Evolutionary conservation across 2,329 filamentous ascomycete genomes (phyloP).

Genomic region (Venturia effusa): DNA sequence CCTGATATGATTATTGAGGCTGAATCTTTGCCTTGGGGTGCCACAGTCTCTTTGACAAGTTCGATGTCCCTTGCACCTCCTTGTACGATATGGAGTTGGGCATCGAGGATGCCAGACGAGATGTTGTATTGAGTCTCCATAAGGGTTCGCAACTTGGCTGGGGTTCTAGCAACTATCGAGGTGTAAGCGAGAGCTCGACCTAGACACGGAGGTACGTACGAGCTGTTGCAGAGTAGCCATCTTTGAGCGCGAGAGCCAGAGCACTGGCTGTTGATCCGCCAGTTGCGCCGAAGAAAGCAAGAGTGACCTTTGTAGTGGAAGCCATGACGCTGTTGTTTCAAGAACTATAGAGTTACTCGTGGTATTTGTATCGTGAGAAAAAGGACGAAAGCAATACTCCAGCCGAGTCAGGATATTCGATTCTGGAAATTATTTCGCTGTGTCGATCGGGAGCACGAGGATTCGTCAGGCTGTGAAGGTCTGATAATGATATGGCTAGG

Average conservation of each 20-base stretch:
- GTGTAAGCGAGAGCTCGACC: not conserved
- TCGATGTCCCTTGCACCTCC: conserved; percentile 35
- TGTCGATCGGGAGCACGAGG: not conserved
- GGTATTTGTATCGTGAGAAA: not conserved
- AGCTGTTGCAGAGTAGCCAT: conserved; percentile 34
- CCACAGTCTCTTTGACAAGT: conserved; percentile 29
- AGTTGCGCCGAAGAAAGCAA: conserved; percentile 43
- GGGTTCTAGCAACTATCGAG: conserved; percentile 33
- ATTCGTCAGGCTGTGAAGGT: not conserved
- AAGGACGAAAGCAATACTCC: not conserved
- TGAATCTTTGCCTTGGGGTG: conserved; percentile 15
- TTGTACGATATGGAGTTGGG: conserved; percentile 35
- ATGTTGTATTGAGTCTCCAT: conserved; percentile 30
- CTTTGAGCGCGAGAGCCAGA: conserved; percentile 33
- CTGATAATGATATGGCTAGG: not conserved
- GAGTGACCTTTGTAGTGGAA: not conserved
- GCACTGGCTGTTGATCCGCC: conserved; percentile 35
- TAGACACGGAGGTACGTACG: conserved; percentile 14
- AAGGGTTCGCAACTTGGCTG: conserved; percentile 36
- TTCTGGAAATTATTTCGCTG: not conserved
- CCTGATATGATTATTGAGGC: conserved; percentile 38
- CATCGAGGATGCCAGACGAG: conserved; percentile 22
- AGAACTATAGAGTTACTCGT: too few species aligned
- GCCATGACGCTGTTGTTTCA: not conserved
- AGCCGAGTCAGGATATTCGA: not conserved